Conservation (phyloP, 116 monocot species). For the Posidonia oceanica region DNA sequence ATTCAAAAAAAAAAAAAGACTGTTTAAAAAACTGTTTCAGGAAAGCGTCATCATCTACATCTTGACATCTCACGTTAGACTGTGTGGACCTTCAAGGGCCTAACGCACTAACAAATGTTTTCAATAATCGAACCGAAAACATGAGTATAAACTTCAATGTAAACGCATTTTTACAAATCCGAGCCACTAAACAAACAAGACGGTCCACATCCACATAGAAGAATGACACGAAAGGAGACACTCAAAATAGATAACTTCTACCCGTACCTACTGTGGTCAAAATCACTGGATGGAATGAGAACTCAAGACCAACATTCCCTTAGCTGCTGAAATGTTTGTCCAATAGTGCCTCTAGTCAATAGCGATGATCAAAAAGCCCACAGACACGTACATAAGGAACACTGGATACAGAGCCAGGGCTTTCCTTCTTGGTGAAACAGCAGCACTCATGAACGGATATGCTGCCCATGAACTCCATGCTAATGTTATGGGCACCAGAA, state of each 20-base stretch:
- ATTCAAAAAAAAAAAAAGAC: too few relatives aligned
- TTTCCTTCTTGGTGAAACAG: constrained; percentile 73
- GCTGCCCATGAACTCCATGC: constrained; percentile 86
- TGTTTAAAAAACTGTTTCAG: too few relatives aligned
- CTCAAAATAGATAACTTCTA: neutral
- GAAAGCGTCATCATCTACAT: too few relatives aligned
- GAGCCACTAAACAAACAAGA: neutral
- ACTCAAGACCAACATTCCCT: constrained; percentile 1
- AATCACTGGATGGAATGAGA: neutral
- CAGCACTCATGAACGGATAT: constrained; percentile 79
- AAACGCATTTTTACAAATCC: neutral
- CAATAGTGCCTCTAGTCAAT: constrained; percentile 30
- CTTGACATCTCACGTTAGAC: too few relatives aligned
- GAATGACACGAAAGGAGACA: neutral
- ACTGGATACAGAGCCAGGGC: constrained; percentile 87
- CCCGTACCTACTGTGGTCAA: neutral
- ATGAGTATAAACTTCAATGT: neutral
- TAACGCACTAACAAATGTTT: too few relatives aligned
- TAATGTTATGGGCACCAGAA: constrained; percentile 40
- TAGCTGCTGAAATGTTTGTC: neutral
- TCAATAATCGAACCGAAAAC: neutral
- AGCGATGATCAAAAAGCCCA: constrained; percentile 82
- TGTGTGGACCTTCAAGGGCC: too few relatives aligned
- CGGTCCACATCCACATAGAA: neutral
- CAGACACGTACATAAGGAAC: constrained; percentile 84